Base-by-base conservation (phyloP, 2,329 filamentous ascomycete species). In the Botrytis sinoallii region DNA sequence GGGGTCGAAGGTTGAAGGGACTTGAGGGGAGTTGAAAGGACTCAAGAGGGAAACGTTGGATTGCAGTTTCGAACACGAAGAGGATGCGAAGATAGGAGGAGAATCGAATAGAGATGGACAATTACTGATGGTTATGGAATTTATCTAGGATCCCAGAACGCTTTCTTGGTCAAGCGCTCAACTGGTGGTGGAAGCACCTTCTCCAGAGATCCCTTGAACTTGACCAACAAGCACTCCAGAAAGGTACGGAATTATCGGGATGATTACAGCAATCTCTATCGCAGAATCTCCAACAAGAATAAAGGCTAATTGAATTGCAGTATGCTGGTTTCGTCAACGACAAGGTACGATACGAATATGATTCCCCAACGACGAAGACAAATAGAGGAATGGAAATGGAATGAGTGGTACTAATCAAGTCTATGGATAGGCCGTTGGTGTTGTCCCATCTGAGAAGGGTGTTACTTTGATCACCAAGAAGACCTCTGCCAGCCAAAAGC, bases 201-300 rank as follows among this genome's bases (percentile, higher is more conserved):
- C 89, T 98, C 95, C 80, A 92, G 93, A 81, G 95, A 98, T 84
- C 93, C 95, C 81, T 86, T 98, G 80, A 99, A 98, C 90, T 86
- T 98, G 85, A 88, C 86, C 84, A 98, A 98, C 92, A 88, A 91
- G 86, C 92, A 97, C 88, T 91, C 89, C 81, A 92, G 93, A 87
- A 98, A 97, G 91, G 93, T 96, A 85, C 78, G 83, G 74, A 79
- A 44, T 71, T 32, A 29, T n/a, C 20, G 10, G 35, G 29, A 32
- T 9, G 29, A 52, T 67, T 29, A 42, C 29, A 18, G n/a, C 40
- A 32, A 16, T 72, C 48, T 68, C 61, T 46, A 29, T 61, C 66
- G 16, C 42, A 14, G 9, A 8, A 16, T 6, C 32, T 14, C 16
- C 18, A 60, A 70, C 22, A 4, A 44, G 40, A 9, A 52, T 14